These are phyloP conservation scores for Mycena floridula DNA, from an alignment of 768 basidiomycete species.

Conservation along the genomic window DNA sequence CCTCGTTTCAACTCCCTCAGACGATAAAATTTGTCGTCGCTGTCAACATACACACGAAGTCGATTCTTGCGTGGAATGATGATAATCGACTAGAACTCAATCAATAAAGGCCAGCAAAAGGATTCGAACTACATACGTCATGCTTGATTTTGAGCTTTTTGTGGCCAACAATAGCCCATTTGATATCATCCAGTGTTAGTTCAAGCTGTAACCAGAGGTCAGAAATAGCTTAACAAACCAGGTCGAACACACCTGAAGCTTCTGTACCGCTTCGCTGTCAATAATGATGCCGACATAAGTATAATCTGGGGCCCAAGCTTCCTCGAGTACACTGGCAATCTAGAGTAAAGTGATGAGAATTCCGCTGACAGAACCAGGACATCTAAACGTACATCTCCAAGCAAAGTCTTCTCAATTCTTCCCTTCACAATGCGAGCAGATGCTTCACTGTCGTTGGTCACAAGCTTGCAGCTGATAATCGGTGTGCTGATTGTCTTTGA, in stretches of 20 bases:
- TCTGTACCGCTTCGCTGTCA: slow-evolving; percentile 81
- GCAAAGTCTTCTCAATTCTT: slow-evolving; percentile 87
- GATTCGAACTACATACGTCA: slow-evolving; percentile 40
- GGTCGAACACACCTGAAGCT: slow-evolving; percentile 61
- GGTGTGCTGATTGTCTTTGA: slow-evolving; percentile 97
- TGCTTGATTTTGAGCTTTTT: slow-evolving; percentile 93
- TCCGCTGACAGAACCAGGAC: not conserved
- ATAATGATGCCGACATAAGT: slow-evolving; percentile 92
- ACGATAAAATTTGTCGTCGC: slow-evolving; percentile 72
- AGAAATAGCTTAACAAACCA: not conserved
- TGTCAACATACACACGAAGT: slow-evolving; percentile 75
- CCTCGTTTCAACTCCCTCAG: slow-evolving; percentile 83
- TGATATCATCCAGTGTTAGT: slow-evolving; percentile 86
- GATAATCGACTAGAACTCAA: slow-evolving; percentile 54
- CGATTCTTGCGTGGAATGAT: slow-evolving; percentile 70
- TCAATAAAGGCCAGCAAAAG: slow-evolving; percentile 1
- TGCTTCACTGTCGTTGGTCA: slow-evolving; percentile 79
- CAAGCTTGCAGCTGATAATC: slow-evolving; percentile 95
- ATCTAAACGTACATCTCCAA: slow-evolving; percentile 77
- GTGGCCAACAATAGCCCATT: slow-evolving; percentile 80
- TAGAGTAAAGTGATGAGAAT: slow-evolving; percentile 21
- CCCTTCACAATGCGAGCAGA: slow-evolving; percentile 98
- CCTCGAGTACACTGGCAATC: slow-evolving; percentile 90
- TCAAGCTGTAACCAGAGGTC: slow-evolving; percentile 56
- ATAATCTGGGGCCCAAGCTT: slow-evolving; percentile 91